phyloP scores from a whole-genome alignment of 306 rosid genomes.

The Canavalia ensiformis region DNA sequence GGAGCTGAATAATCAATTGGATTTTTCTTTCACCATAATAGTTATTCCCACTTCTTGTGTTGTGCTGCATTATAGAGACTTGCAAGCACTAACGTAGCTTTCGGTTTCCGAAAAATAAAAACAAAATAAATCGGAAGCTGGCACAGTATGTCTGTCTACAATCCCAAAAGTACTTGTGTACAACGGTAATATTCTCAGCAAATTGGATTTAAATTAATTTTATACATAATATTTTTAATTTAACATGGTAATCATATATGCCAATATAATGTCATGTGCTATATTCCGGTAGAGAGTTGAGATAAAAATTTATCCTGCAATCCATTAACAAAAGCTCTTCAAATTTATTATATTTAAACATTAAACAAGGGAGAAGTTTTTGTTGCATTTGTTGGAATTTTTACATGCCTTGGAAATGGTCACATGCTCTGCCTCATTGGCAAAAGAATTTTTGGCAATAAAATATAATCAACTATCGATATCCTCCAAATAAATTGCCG shows the following conservation, averaged over 20 bases:
- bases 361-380: not conserved
- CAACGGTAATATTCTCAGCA: constrained; percentile 28
- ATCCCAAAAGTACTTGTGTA: not conserved
- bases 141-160: not conserved
- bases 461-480: not conserved
- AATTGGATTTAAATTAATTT: not conserved
- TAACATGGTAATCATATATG: not conserved
- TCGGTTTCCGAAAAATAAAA: not conserved
- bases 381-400: not conserved
- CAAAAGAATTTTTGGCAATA: not conserved
- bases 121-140: not conserved
- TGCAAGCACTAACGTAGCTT: not conserved
- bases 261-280: not conserved
- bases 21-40: not conserved
- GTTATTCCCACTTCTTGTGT: not conserved
- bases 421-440: not conserved
- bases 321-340: not conserved
- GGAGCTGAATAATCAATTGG: not conserved
- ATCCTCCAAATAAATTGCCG: not conserved
- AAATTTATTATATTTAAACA: not conserved
- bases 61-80: not conserved
- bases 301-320: not conserved
- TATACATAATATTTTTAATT: not conserved
- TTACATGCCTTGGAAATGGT: not conserved
- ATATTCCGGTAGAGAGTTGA: not conserved